Conservation (phyloP, 1,139 yeast genomes). For the Taphrina betulina region DNA sequence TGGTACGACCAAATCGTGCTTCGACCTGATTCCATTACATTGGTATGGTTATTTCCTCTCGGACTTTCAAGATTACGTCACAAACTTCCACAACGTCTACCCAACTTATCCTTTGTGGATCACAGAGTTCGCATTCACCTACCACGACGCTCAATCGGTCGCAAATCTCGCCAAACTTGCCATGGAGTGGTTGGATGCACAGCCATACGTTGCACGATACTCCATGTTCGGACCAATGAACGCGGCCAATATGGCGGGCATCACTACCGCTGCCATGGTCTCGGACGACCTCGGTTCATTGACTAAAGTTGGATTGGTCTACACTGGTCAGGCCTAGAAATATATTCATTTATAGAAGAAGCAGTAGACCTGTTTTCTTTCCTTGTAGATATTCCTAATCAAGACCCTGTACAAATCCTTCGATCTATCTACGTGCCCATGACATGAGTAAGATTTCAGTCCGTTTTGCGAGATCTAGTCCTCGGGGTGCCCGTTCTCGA, state of each 20-base stretch:
- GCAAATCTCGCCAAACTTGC: conserved; percentile 10
- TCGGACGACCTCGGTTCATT: conserved; percentile 5
- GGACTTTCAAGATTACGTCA: conserved; percentile 18
- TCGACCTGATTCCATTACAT: conserved; percentile 26
- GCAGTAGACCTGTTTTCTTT: neutral
- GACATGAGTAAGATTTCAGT: neutral
- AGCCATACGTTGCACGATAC: conserved; percentile 27
- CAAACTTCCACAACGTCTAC: conserved; percentile 16
- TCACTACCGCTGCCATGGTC: conserved; percentile 17
- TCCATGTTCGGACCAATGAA: conserved; percentile 33
- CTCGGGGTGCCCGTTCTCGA: conserved; percentile 2
- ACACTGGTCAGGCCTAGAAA: conserved; percentile 12
- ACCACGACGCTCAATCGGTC: conserved; percentile 11
- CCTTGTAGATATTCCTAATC: neutral
- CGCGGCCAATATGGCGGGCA: conserved; percentile 29
- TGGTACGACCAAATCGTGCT: conserved; percentile 7
- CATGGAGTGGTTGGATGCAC: conserved; percentile 30
- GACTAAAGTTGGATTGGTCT: conserved; percentile 16
- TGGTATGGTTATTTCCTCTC: conserved; percentile 25
- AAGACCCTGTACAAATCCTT: neutral
- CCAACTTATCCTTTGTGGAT: conserved; percentile 28
- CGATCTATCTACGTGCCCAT: neutral
- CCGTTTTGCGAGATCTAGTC: conserved; percentile 19
- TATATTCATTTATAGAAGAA: neutral
- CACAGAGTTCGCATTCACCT: conserved; percentile 28